Evolutionary conservation across 140 eudicot species (phyloP).

Genomic region (Erigeron philadelphicus): DNA sequence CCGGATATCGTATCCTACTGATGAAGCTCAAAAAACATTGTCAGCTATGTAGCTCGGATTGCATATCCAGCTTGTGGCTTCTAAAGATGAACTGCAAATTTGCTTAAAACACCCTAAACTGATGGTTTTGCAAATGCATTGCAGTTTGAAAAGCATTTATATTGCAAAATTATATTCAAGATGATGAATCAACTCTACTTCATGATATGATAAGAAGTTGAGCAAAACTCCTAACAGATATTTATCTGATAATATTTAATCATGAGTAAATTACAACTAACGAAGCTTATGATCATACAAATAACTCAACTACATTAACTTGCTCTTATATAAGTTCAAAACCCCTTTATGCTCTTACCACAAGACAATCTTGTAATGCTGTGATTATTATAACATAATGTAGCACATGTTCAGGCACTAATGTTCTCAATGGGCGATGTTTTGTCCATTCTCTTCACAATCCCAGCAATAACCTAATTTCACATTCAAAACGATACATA

Average conservation of each 20-base stretch:
- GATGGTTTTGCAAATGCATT: background rate
- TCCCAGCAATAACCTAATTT: conserved; percentile 87
- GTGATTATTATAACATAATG: conserved; percentile 13
- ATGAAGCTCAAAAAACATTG: too few relatives aligned
- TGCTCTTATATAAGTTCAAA: conserved; percentile 21
- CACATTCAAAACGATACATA: conserved; percentile 11
- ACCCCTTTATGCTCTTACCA: conserved; percentile 10
- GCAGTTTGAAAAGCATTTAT: background rate
- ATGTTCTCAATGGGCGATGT: conserved; percentile 77
- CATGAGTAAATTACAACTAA: conserved; percentile 19
- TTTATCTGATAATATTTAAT: conserved; percentile 9
- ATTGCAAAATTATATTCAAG: conserved; percentile 1
- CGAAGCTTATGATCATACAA: conserved; percentile 23
- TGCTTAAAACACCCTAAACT: background rate
- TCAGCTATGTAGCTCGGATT: too few relatives aligned
- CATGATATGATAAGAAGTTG: background rate
- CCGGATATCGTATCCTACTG: too few relatives aligned
- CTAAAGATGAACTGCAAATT: background rate
- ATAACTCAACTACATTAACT: conserved; percentile 19
- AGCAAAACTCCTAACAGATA: conserved; percentile 11
- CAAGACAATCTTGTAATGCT: background rate
- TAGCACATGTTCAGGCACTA: conserved; percentile 37
- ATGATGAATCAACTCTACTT: background rate
- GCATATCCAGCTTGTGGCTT: background rate
- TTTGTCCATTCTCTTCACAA: conserved; percentile 78